Base-by-base conservation (phyloP, 345 rosid genomes). In the Salix viminalis region DNA sequence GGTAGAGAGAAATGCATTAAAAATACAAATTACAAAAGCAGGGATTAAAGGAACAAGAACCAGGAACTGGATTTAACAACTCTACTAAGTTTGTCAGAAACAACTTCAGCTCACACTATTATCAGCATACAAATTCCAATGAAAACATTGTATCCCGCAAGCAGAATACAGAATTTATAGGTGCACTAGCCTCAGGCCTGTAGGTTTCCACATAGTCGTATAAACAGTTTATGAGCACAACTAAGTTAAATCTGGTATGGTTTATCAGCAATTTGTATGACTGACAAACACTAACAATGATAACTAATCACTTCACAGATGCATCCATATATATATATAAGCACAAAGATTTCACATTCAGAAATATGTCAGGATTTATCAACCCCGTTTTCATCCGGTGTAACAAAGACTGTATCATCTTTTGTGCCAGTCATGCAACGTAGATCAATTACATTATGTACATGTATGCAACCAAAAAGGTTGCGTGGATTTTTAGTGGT, bases 1-100 rank as follows among this genome's bases (percentile, higher is more conserved):
- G 87, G 71, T 67, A 48, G 62, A 68, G 70, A 21, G 24, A 7
- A 23, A n/a, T n/a, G 28, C 4, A 56, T 56, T 56, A 9, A 56
- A 9, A n/a, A 11, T 56, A 56, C 62, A 56, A 9, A n/a, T 56
- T 56, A 9, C 5, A 5, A 56, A 56, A n/a, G 5, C 62, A 56
- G 14, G 62, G 62, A 56, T 4, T n/a, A 58, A 58, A 58, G 62
- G 62, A 58, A 58, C 23, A 13, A n/a, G 28, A 58, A 58, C 62
- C 26, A 56, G 62, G 24, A n/a, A n/a, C 62, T 23, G 24, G 10
- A 56, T 10, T 56, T n/a, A n/a, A n/a, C 28, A 9, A n/a, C 6
- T 56, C 62, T n/a, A 56, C 61, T n/a, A n/a, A 42, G 26, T 56
- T 56, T 56, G 62, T 56, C 23, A 11, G 28, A 56, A 56, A n/a